Conservation (phyloP, 352 stramenopile species). For the Globisporangium polare region DNA sequence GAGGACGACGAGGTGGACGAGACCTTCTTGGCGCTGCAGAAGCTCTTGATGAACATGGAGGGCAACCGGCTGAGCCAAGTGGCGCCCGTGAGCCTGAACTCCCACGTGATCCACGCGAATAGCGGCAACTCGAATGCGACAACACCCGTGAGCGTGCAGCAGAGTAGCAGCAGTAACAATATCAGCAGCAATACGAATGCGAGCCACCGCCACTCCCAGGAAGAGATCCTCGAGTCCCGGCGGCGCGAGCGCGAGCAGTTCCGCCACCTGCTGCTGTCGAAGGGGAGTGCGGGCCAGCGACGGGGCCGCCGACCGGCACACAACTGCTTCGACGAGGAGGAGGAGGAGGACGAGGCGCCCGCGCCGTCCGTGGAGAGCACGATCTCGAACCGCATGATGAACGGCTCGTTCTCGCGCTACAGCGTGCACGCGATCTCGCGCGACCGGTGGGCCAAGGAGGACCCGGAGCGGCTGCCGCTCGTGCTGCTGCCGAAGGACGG, state of each 20-base stretch:
- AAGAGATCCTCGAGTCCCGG: constrained; percentile 69
- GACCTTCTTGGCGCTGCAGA: constrained; percentile 76
- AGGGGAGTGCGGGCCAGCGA: constrained; percentile 21
- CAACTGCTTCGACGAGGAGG: constrained; percentile 61
- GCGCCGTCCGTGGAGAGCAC: constrained; percentile 67
- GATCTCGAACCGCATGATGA: constrained; percentile 82
- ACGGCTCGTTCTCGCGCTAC: constrained; percentile 67
- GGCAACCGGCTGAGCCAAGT: constrained; percentile 25
- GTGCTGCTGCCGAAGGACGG: constrained; percentile 66
- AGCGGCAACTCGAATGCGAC: neutral
- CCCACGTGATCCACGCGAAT: constrained; percentile 9
- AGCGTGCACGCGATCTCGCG: constrained; percentile 77
- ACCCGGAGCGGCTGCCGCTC: constrained; percentile 65
- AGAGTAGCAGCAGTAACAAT: constrained; percentile 11
- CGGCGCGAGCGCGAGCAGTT: constrained; percentile 68
- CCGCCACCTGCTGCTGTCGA: constrained; percentile 55
- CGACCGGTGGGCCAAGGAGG: constrained; percentile 63
- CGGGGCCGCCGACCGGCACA: constrained; percentile 41
- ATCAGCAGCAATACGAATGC: constrained; percentile 4
- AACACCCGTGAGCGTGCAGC: constrained; percentile 10
- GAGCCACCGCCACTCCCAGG: constrained; percentile 35
- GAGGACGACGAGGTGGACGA: constrained; percentile 75
- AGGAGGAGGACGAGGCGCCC: constrained; percentile 57
- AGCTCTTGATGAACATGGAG: constrained; percentile 65
- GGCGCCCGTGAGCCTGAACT: constrained; percentile 11